Base-by-base conservation (phyloP, 1,139 yeast species). In the Candida freyschussii region DNA sequence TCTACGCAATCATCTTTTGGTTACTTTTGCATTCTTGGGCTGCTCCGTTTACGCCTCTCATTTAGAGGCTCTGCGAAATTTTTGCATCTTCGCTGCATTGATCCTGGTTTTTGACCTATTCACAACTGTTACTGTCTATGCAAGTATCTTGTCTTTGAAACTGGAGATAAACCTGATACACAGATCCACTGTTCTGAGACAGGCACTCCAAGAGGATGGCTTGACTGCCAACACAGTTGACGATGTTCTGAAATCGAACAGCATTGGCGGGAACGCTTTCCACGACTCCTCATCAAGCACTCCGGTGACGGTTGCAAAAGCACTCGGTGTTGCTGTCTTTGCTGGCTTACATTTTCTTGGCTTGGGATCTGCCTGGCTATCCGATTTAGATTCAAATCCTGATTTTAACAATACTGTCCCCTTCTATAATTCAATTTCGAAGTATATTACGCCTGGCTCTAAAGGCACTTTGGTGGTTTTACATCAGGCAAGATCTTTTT, bases 181-280 rank as follows among this genome's bases (percentile, higher is more conserved):
- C 60, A 78, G 89, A 47, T 83, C 91, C 32, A 80, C 87, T 40
- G 75, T 78, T 38, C 73, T 89, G 55, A 79, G 83, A 53, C 78
- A 75, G 47, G 91, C 87, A 15, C 67, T 91, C 47, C 95, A 89
- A 62, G 98, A 91, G 57, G 98, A 93, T 51, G 98, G 98, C 15
- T 75, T 91, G 25, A 72, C 86, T 28, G 77, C 77, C 34, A 63
- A 69, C 39, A 84, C 84, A 28, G 96, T 91, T 27, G 77, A 74
- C 44, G 70, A 75, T 36, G 80, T 84, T 24, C 78, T 89, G 17
- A 72, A 67, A 24, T 43, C 47, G 13, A 39, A 30, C 23, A 36
- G 32, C 10, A 15, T 66, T 31, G 69, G 64, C 26, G 54, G 58
- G 30, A 62, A 68, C 26, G 54, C 65, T 15, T 36, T 37, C 26